phyloP scores from a whole-genome alignment of 176 grass and related monocot species.

The Zoysia japonica region DNA sequence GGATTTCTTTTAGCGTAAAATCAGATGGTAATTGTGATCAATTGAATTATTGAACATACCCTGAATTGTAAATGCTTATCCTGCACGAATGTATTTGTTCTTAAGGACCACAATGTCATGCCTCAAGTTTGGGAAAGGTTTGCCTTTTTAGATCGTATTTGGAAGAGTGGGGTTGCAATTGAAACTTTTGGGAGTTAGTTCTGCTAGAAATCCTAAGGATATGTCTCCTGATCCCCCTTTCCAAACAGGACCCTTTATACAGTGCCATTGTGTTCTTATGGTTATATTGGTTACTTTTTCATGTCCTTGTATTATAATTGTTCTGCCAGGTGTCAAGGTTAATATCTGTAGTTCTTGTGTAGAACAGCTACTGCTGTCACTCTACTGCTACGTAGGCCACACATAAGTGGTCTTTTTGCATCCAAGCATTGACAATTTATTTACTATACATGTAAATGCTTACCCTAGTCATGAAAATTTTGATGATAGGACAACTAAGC shows the following conservation, averaged over 20 bases:
- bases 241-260: background rate
- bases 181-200: background rate
- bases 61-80: slow-evolving; percentile 4
- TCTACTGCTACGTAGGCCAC: slow-evolving; percentile 2
- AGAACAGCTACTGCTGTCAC: background rate
- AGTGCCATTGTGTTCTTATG: background rate
- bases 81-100: background rate
- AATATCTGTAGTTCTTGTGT: background rate
- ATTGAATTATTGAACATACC: background rate
- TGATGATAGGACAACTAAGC: background rate
- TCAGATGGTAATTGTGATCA: background rate
- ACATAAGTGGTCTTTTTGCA: background rate
- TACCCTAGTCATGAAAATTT: background rate
- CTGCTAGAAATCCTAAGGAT: slow-evolving; percentile 10
- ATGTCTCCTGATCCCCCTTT: background rate
- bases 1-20: slow-evolving; percentile 17
- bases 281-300: background rate
- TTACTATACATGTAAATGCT: background rate
- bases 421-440: background rate
- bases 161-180: background rate
- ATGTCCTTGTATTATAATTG: slow-evolving; percentile 20
- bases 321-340: slow-evolving; percentile 19
- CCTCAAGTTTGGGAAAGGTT: slow-evolving; percentile 6
- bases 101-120: slow-evolving; percentile 11
- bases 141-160: background rate